Conservation (phyloP, 2,329 filamentous ascomycete species). For the Paecilomyces sp. region DNA sequence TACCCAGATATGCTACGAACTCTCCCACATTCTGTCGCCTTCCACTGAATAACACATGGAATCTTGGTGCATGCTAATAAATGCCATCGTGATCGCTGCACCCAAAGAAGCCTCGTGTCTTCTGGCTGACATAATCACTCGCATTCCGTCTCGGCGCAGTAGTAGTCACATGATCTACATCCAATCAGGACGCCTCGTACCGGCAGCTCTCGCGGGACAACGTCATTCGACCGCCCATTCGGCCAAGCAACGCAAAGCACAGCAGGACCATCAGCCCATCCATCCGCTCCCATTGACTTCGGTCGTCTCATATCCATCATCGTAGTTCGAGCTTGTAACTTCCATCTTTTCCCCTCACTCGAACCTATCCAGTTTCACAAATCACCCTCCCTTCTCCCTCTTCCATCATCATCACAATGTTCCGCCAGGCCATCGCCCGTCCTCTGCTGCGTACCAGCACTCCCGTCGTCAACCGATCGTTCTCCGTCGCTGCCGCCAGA, state of each 20-base stretch:
- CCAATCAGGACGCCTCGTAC: not conserved
- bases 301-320: not conserved
- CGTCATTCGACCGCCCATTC: not conserved
- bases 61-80: too few relatives aligned
- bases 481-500: slow-evolving; percentile 55
- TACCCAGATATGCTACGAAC: too few relatives aligned
- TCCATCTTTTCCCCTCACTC: not conserved
- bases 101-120: too few relatives aligned
- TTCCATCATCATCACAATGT: slow-evolving; percentile 4
- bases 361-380: not conserved
- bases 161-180: not conserved
- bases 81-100: too few relatives aligned
- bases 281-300: not conserved
- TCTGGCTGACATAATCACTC: not conserved
- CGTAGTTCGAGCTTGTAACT: not conserved
- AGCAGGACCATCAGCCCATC: not conserved
- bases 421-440: slow-evolving; percentile 46
- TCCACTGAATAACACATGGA: too few relatives aligned
- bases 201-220: not conserved
- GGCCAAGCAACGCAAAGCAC: not conserved
- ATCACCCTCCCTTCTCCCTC: not conserved
- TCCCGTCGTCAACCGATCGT: slow-evolving; percentile 46
- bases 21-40: too few relatives aligned
- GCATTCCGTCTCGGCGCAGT: not conserved
- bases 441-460: slow-evolving; percentile 49